Base-by-base conservation (phyloP, 805 yeast genomes). In the Blastobotrys robertii region DNA sequence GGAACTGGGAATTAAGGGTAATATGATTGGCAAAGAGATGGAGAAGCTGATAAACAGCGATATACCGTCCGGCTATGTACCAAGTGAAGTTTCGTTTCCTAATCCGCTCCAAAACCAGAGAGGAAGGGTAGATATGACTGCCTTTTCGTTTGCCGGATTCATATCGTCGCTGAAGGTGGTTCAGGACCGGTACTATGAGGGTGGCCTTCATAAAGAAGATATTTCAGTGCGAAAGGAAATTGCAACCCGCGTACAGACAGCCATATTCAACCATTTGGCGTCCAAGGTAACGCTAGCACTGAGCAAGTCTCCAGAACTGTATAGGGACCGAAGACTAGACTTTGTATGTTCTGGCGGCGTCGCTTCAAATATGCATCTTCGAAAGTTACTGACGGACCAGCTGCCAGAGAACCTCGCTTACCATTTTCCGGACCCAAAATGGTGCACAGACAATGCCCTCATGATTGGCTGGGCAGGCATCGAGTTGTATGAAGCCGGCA, bases 381-480 rank as follows among this genome's bases (percentile, higher is more conserved):
- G 51, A 12, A 11, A 34, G 4, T 39, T 46, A 54, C 67, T 54
- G 43, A 60, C n/a, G 51, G 57, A 35, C 2, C 25, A 28, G 1
- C 44, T 56, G 16, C 41, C 42, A 3, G 31, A 40, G 7, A n/a
- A 47, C 1, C 75, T 79, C 37, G 8, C 12, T 7, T 41, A 9
- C 34, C 74, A 75, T 50, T 85, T 78, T 53, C 95, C 97, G 0
- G 77, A 75, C 14, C 66, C 78, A 2, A 62, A 70, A 1, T 65
- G 87, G 46, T 92, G 98, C 57, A 86, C 97, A 0, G 98, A 92
- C 56, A 92, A 92, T 60, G 95, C 97, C 0, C 76, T 86, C 2
- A 92, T 92, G 98, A 92, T 92, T 41, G 98, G 96, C 1, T 85
- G 94, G 79, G 95, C 97, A 0, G 98, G 97, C 0, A 84, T 90